These are phyloP conservation scores for Boletus fagicola DNA, from an alignment of 768 basidiomycete species.

Conservation along the genomic window DNA sequence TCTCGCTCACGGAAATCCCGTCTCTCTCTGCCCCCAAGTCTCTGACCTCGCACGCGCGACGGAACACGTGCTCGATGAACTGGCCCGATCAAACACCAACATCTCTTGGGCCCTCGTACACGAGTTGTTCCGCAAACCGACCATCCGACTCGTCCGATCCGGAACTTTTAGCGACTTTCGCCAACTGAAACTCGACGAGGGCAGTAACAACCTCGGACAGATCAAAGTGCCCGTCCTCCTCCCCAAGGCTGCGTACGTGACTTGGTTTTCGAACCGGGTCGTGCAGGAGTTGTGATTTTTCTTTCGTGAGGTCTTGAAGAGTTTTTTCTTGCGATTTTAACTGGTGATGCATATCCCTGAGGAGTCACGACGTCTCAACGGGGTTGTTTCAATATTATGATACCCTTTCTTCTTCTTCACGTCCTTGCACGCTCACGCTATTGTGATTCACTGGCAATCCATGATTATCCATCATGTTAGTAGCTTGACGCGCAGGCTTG, in stretches of 20 bases:
- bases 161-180: constrained; percentile 26
- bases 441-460: no score
- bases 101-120: neutral
- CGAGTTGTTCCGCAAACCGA: constrained; percentile 13
- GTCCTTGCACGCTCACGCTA: no score
- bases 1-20: neutral
- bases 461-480: no score
- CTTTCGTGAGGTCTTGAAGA: no score
- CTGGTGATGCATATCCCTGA: neutral
- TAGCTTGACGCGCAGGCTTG: neutral
- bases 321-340: no score
- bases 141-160: constrained; percentile 20
- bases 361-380: neutral
- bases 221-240: constrained; percentile 26
- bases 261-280: constrained; percentile 19
- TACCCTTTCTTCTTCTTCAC: no score
- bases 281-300: constrained; percentile 13
- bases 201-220: constrained; percentile 6
- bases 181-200: constrained; percentile 17
- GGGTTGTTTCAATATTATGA: neutral
- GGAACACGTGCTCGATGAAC: constrained; percentile 9
- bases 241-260: constrained; percentile 2
- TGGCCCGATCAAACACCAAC: neutral
- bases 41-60: neutral
- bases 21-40: neutral